Base-by-base conservation (phyloP, 306 rosid genomes). In the Rosa lucieae region DNA sequence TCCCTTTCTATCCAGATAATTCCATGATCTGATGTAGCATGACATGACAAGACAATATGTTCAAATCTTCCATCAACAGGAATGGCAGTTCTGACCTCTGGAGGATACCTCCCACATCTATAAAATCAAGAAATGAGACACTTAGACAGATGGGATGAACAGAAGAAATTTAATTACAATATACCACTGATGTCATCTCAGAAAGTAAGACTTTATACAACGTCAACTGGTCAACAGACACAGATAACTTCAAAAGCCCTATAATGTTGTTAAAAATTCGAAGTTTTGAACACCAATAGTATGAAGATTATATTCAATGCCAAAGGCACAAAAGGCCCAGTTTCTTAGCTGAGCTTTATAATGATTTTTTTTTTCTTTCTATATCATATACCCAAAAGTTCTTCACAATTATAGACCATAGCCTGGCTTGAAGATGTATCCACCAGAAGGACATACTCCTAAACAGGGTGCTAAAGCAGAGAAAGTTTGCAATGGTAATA, bases 21-120 rank as follows among this genome's bases (percentile, higher is more conserved):
- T 78, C 73, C 99, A 70, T 95, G 99, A 83, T 95, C 99, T 6
- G 98, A 59, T 18, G 97, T 91, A 59, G 98, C 86, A 82, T 92
- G 88, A 76, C 98, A 92, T 11, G 98, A 92, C 90, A 95, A 84
- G 80, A 95, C 99, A 62, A 95, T 95, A 84, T 92, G 99, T 88
- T 95, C 99, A 85, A 95, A 95, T 89, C 99, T 91, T 83, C 97
- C 99, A n/a, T 95, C 99, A 76, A 95, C 99, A 10, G 99, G 99
- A 90, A 95, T 91, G 63, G 97, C 99, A 20, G 99, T 92, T 83
- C 97, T 90, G 74, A 95, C 90, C 80, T 91, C 98, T 18, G 99
- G 99, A 82, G 99, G 99, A 89, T 82, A 95, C 88, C 99, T 91
- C 80, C 98, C 99, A 81, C 99, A 95, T 84, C 99, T 95, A 91